These are phyloP conservation scores for Teratosphaeria pseudoeucalypti DNA, from an alignment of 2,329 filamentous ascomycete genomes.

Conservation along the genomic window DNA sequence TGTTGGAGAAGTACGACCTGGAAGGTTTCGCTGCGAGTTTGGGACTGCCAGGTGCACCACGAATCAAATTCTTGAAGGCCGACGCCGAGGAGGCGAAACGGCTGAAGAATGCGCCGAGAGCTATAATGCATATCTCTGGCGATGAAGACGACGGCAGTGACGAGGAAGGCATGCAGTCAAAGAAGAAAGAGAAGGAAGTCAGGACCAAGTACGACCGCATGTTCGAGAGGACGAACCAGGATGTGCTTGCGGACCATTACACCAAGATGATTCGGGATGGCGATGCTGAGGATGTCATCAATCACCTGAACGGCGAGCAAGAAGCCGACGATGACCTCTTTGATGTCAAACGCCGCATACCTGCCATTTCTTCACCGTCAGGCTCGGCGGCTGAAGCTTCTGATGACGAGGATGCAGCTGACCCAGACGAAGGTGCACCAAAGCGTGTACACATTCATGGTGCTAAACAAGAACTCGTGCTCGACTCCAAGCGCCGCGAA, in stretches of 20 bases:
- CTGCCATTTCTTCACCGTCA: slow-evolving; percentile 40
- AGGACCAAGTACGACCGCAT: slow-evolving; percentile 95
- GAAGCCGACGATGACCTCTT: slow-evolving; percentile 62
- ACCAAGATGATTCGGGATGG: slow-evolving; percentile 67
- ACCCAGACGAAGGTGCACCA: slow-evolving; percentile 38
- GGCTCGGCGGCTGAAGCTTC: slow-evolving; percentile 38
- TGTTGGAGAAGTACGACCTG: slow-evolving; percentile 69
- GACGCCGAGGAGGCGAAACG: slow-evolving; percentile 79
- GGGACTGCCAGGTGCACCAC: slow-evolving; percentile 80
- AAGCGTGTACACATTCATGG: slow-evolving; percentile 53
- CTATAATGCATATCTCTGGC: slow-evolving; percentile 48
- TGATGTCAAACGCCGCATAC: slow-evolving; percentile 79
- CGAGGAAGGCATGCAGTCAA: slow-evolving; percentile 38
- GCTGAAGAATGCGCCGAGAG: slow-evolving; percentile 74
- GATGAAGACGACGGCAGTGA: slow-evolving; percentile 46
- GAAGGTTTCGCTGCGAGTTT: slow-evolving; percentile 79
- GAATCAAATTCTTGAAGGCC: slow-evolving; percentile 87
- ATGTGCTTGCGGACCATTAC: slow-evolving; percentile 90
- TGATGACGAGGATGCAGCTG: slow-evolving; percentile 22
- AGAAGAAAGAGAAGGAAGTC: slow-evolving; percentile 57
- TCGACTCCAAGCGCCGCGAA: slow-evolving; percentile 91
- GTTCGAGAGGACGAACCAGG: slow-evolving; percentile 95
- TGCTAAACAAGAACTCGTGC: slow-evolving; percentile 58
- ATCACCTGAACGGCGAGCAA: slow-evolving; percentile 22
- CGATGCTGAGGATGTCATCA: slow-evolving; percentile 30